Percentiles rank a stretch among this genome's conserved stretches.
Conservation (phyloP, 176 grass and related monocot genomes). For the Musa itinerans region DNA sequence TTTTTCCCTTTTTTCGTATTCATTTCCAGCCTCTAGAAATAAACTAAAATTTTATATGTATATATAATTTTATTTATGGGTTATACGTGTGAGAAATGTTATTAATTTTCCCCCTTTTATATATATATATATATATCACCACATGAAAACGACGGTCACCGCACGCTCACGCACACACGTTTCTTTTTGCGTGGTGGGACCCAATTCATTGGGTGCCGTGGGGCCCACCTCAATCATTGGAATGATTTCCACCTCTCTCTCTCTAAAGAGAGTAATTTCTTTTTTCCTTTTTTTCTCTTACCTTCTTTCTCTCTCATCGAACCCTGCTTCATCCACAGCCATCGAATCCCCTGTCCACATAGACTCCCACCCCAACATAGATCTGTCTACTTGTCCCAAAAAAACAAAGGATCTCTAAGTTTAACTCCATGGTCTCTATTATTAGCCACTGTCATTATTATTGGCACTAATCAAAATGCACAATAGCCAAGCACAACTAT, state of each 20-base stretch:
- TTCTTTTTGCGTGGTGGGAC: slow-evolving; percentile 30
- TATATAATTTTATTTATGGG: not conserved
- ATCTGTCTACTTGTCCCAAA: not conserved
- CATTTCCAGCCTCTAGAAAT: not conserved
- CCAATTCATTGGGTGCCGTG: slow-evolving; percentile 14
- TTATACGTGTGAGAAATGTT: not conserved
- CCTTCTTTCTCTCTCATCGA: not conserved
- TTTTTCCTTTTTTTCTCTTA: not conserved
- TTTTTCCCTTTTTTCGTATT: slow-evolving; percentile 1
- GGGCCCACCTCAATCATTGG: slow-evolving; percentile 72
- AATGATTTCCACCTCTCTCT: not conserved
- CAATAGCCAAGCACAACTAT: no score
- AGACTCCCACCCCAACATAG: not conserved
- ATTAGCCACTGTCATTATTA: no score
- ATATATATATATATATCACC: not conserved
- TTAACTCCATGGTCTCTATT: no score
- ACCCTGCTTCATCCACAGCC: not conserved
- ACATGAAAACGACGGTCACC: slow-evolving; percentile 66
- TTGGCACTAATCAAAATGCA: no score
- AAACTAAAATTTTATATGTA: not conserved
- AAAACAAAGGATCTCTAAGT: not conserved
- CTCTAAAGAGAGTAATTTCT: not conserved
- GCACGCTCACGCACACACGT: slow-evolving; percentile 44
- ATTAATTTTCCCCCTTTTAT: slow-evolving; percentile 3
- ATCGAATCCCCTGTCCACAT: not conserved